Conservation (phyloP, 2,329 filamentous ascomycete species). For the Bisporella sp. region DNA sequence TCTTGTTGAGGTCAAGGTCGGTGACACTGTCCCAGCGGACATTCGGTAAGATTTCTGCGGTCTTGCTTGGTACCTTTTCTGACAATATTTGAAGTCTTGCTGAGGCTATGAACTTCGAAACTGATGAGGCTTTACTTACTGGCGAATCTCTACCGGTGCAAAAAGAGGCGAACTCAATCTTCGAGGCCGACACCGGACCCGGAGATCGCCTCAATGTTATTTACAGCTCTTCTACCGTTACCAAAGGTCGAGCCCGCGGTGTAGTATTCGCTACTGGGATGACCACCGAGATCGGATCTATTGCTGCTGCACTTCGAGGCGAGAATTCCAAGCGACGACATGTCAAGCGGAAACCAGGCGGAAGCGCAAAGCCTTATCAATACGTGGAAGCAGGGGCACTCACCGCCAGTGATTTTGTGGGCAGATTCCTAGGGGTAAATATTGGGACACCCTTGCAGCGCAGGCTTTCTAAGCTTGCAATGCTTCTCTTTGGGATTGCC, state of each 20-base stretch:
- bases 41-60: conserved; percentile 21
- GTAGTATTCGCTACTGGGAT: conserved; percentile 55
- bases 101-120: conserved; percentile 48
- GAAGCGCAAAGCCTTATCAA: conserved; percentile 40
- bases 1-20: conserved; percentile 46
- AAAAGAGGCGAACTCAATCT: conserved; percentile 43
- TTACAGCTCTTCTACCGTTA: conserved; percentile 55
- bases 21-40: conserved; percentile 37
- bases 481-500: conserved; percentile 55
- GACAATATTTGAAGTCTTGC: conserved; percentile 30
- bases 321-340: conserved; percentile 38
- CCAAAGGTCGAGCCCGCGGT: conserved; percentile 52
- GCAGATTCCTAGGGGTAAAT: conserved; percentile 55
- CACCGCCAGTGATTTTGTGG: conserved; percentile 47
- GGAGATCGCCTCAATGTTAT: conserved; percentile 56
- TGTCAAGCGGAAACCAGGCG: conserved; percentile 42
- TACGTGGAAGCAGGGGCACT: conserved; percentile 32
- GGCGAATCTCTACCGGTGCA: conserved; percentile 54
- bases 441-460: conserved; percentile 62
- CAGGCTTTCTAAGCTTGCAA: conserved; percentile 57
- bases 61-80: conserved; percentile 1
- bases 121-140: conserved; percentile 55
- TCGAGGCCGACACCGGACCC: conserved; percentile 44
- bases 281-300: conserved; percentile 57
- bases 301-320: conserved; percentile 52